These are phyloP conservation scores for Tylopilus plumbeoviolaceoides DNA, from an alignment of 768 basidiomycete genomes.

Conservation along the genomic window DNA sequence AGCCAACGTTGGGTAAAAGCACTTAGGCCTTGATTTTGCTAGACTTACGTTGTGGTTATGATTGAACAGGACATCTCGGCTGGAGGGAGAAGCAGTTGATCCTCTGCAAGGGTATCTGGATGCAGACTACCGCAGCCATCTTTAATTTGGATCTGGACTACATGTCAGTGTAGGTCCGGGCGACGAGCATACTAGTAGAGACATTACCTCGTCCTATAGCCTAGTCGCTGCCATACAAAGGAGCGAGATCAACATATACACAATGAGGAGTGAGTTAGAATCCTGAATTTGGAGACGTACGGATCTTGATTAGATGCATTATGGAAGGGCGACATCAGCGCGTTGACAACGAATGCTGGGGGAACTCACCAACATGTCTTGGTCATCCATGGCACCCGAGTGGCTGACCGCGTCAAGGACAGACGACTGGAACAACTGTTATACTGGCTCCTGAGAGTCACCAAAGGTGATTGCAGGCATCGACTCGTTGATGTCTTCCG, in stretches of 20 bases:
- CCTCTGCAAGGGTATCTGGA: constrained; percentile 76
- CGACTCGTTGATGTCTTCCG: constrained; percentile 29
- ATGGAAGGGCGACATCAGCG: neutral
- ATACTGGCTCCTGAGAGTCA: neutral
- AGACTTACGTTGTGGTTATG: constrained; percentile 80
- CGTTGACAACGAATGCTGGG: neutral
- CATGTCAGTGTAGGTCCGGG: neutral
- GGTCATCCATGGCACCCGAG: constrained; percentile 64
- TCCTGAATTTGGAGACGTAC: constrained; percentile 39
- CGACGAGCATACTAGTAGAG: neutral
- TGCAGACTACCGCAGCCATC: constrained; percentile 64
- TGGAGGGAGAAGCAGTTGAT: constrained; percentile 76
- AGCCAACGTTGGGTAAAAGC: neutral
- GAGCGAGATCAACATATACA: constrained; percentile 85
- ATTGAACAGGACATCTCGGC: constrained; percentile 78
- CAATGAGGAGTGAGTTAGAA: neutral
- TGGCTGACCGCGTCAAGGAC: constrained; percentile 59
- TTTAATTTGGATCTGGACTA: constrained; percentile 31
- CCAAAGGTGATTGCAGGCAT: constrained; percentile 10
- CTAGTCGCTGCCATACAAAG: constrained; percentile 75
- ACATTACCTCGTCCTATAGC: constrained; percentile 51
- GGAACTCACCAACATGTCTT: constrained; percentile 65
- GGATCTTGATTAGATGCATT: too few relatives aligned
- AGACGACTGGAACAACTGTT: constrained; percentile 40
- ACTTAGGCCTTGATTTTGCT: neutral